Conservation (phyloP, 192 early-diverging fungal genomes). For the Coemansia javaensis region DNA sequence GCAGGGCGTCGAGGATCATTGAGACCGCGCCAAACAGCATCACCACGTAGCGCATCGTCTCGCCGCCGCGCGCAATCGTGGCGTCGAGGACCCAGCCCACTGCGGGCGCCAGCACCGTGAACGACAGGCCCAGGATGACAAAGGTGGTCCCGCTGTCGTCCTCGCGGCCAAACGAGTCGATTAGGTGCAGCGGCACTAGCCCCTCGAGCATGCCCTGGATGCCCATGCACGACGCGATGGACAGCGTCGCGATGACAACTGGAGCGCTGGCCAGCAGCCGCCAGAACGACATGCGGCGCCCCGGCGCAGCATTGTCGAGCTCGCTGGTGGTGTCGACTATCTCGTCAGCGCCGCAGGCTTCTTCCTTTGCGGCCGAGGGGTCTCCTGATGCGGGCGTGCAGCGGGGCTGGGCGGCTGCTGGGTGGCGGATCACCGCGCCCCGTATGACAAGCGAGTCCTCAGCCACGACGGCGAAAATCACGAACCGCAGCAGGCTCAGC, state of each 20-base stretch:
- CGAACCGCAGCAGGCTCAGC: constrained; percentile 11
- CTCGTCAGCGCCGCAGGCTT: too few species aligned
- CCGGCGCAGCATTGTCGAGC: background rate
- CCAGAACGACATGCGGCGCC: constrained; percentile 10
- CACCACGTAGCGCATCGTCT: constrained; percentile 18
- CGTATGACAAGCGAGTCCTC: constrained; percentile 21
- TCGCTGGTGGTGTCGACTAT: too few species aligned
- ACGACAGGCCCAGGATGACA: constrained; percentile 23
- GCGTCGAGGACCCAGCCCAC: constrained; percentile 17
- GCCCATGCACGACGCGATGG: constrained; percentile 15
- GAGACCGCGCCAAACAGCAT: constrained; percentile 19
- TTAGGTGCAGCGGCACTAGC: constrained; percentile 22
- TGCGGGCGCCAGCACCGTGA: constrained; percentile 13
- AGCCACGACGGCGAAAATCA: constrained; percentile 6
- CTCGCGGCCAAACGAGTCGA: constrained; percentile 10
- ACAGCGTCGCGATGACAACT: constrained; percentile 14
- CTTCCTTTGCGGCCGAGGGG: background rate
- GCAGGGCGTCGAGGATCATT: constrained; percentile 3
- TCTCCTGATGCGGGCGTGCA: background rate
- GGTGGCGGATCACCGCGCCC: background rate
- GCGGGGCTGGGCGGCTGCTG: background rate
- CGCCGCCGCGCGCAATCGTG: constrained; percentile 13
- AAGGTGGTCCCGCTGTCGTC: constrained; percentile 15
- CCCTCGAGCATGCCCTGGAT: constrained; percentile 30
- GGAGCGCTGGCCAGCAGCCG: constrained; percentile 9